Evolutionary conservation across 2,329 filamentous ascomycete species (phyloP), one percentile per base, ranked within the genome.

Genomic region (Seiridium cupressi): DNA sequence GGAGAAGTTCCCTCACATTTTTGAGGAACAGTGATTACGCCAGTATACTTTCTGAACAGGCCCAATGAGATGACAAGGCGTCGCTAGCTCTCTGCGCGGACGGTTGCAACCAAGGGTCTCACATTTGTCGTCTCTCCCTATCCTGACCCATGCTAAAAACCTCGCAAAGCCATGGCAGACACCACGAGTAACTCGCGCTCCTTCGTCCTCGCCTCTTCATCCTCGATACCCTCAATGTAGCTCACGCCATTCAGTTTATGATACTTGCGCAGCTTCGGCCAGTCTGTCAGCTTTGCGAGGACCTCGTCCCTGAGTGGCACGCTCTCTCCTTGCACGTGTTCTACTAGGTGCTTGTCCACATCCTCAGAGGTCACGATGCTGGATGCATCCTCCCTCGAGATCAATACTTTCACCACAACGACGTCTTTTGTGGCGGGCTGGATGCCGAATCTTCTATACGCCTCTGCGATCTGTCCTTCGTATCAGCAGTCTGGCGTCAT

Each of bases 381-480:
- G 6, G 59, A 40, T 18, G 10, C 13, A 11, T 35, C 47, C 18
- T 40, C 38, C 34, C 36, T 74, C 0, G 80, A 78, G 13, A 82
- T 80, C 8, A 88, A 83, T 32, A 98, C 81, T 72, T 97, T 98
- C 69, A 97, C 81, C 5, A 91, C 87, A 3, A 97, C 78, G n/a
- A 99, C 76, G 66, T 88, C 76, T 49, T 82, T 88, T 2, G 90
- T 95, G 9, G 81, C 77, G 10, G 91, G 85, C 0, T 84, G 80
- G 60, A 98, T 88, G 53, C 95, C 95, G 70, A 95, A 97, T 58
- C 89, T 89, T 38, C 92, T 89, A 76, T 98, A 98, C 0, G 93
- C 89, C 67, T 97, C 93, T 56, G 92, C 86, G 70, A 99, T 98
- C 92, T 96, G 66, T 34, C 18, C 36, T 26, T 4, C 35, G 5